Percentiles rank a stretch among this genome's conserved stretches.
Evolutionary conservation across 306 rosid genomes (phyloP).

Genomic region (Cotoneaster glaucophyllus): DNA sequence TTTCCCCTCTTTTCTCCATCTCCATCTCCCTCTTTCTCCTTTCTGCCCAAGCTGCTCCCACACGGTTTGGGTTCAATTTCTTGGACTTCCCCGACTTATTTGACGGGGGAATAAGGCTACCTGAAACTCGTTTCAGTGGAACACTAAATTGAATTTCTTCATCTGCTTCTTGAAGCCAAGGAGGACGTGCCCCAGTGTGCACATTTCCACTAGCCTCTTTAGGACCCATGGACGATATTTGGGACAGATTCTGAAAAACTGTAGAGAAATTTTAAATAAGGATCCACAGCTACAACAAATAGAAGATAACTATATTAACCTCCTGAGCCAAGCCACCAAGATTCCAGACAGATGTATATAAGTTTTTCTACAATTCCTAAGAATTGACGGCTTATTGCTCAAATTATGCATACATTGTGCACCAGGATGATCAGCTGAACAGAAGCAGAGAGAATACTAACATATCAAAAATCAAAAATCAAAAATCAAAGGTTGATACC

Average conservation of each 20-base stretch:
- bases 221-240: constrained; percentile 25
- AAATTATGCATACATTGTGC: constrained; percentile 8
- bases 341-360: not conserved
- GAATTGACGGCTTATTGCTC: constrained; percentile 1
- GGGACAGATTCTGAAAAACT: constrained; percentile 50
- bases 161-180: constrained; percentile 61
- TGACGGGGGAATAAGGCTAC: constrained; percentile 24
- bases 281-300: not conserved
- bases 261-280: constrained; percentile 33
- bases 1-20: constrained; percentile 87
- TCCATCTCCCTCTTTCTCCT: constrained; percentile 80
- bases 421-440: not conserved
- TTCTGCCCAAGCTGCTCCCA: constrained; percentile 98
- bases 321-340: constrained; percentile 6
- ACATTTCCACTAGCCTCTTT: constrained; percentile 50
- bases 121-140: constrained; percentile 24
- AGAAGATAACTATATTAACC: not conserved
- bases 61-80: constrained; percentile 69
- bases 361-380: constrained; percentile 3
- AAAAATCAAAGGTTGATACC: constrained; percentile 36
- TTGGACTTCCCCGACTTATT: constrained; percentile 52
- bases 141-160: constrained; percentile 41
- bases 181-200: constrained; percentile 76
- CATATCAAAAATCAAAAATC: not conserved
- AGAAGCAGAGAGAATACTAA: not conserved